Evolutionary conservation across 306 rosid species (phyloP).

Genomic region (Pterocarpus santalinus): DNA sequence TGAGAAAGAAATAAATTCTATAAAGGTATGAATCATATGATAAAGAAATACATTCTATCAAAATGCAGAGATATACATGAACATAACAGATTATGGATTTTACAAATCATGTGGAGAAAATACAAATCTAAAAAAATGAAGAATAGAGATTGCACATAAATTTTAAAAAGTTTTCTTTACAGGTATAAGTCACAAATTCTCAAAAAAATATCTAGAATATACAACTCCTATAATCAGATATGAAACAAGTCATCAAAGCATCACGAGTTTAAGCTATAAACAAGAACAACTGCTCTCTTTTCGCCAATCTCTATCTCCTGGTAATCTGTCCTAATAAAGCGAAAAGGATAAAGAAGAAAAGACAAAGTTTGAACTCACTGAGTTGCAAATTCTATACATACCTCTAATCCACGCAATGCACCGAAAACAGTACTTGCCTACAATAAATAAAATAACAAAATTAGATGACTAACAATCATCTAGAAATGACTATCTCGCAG

Average conservation of each 20-base stretch:
- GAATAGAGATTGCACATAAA: neutral
- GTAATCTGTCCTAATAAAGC: neutral
- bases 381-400: slow-evolving; percentile 36
- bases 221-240: slow-evolving; percentile 8
- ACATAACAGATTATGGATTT: slow-evolving; percentile 6
- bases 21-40: too few relatives aligned
- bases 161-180: neutral
- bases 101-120: neutral
- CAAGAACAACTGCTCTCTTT: slow-evolving; percentile 18
- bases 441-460: slow-evolving; percentile 39
- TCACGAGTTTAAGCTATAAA: slow-evolving; percentile 31
- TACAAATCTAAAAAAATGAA: neutral
- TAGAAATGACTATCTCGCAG: neutral
- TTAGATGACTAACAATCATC: slow-evolving; percentile 4
- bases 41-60: slow-evolving; percentile 23
- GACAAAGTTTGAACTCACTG: neutral
- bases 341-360: neutral
- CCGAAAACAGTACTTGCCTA: slow-evolving; percentile 63
- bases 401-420: slow-evolving; percentile 65
- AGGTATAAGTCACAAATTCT: slow-evolving; percentile 4
- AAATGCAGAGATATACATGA: slow-evolving; percentile 20
- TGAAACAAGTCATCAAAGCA: slow-evolving; percentile 13
- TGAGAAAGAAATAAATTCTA: neutral
- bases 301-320: neutral
- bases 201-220: neutral